These are phyloP conservation scores for Gonapodya sp. DNA, from an alignment of 192 early-diverging fungal genomes.

Conservation along the genomic window DNA sequence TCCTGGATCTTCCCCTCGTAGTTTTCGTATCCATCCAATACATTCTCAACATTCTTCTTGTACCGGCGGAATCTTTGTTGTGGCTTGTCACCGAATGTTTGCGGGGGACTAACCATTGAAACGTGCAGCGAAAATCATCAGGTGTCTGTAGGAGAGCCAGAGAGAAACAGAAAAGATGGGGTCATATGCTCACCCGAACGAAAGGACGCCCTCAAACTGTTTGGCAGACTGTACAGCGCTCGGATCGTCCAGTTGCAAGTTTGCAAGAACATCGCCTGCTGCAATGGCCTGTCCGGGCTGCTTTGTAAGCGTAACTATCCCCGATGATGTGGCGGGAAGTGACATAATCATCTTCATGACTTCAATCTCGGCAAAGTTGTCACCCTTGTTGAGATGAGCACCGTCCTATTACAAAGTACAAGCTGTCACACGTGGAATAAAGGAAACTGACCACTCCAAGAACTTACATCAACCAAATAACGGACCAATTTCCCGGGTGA, in stretches of 20 bases:
- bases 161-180: background rate
- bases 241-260: conserved; percentile 88
- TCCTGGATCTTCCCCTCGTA: conserved; percentile 56
- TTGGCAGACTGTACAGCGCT: conserved; percentile 80
- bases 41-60: conserved; percentile 54
- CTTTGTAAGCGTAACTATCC: conserved; percentile 79
- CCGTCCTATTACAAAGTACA: conserved; percentile 41
- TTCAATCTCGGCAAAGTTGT: conserved; percentile 97
- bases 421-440: background rate
- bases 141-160: too few relatives aligned
- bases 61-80: conserved; percentile 68
- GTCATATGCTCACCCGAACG: conserved; percentile 28
- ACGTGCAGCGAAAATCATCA: background rate
- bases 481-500: conserved; percentile 96
- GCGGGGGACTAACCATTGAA: conserved; percentile 57
- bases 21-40: conserved; percentile 83
- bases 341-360: conserved; percentile 99
- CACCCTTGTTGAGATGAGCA: conserved; percentile 74
- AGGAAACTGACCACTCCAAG: background rate
- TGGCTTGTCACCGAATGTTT: conserved; percentile 75
- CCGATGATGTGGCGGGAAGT: conserved; percentile 80
- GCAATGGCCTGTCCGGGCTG: conserved; percentile 74
- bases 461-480: conserved; percentile 61
- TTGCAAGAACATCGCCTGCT: conserved; percentile 89
- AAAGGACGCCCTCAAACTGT: conserved; percentile 49